phyloP scores from a whole-genome alignment of 495 filamentous ascomycete species.

The Tuber calosporum region DNA sequence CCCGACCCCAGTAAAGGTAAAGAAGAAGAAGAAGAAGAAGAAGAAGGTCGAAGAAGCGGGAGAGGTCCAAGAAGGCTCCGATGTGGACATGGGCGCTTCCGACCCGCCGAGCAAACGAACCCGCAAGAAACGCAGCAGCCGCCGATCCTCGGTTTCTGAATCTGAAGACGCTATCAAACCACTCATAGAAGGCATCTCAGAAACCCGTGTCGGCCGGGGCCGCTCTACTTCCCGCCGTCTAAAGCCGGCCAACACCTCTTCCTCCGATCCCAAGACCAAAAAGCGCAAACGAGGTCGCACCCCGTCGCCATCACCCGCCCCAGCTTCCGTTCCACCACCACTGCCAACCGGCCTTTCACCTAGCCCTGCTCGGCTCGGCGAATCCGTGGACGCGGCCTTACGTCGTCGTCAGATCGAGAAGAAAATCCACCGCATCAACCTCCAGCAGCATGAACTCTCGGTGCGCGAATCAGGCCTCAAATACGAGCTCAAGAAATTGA shows the following conservation, averaged over 20 bases:
- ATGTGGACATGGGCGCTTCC: neutral
- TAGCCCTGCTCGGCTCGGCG: neutral
- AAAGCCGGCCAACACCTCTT: neutral
- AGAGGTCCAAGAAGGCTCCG: neutral
- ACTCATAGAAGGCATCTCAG: neutral
- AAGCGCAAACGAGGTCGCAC: neutral
- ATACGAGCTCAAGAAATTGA: neutral
- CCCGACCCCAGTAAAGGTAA: neutral
- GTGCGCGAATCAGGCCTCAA: neutral
- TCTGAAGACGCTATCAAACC: neutral
- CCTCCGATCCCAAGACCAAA: neutral
- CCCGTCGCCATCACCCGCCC: neutral
- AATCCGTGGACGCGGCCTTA: neutral
- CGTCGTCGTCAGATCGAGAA: neutral
- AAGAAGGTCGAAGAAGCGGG: neutral
- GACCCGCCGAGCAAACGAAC: neutral
- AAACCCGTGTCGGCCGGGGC: neutral
- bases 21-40: neutral
- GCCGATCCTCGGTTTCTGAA: neutral
- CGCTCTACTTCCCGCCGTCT: neutral
- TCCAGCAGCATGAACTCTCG: neutral
- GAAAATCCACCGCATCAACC: neutral
- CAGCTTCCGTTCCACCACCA: neutral
- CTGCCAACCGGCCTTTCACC: neutral
- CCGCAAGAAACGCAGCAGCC: neutral